These are phyloP conservation scores for Grosmannia serpens DNA, from an alignment of 2,329 filamentous ascomycete genomes.

Conservation along the genomic window DNA sequence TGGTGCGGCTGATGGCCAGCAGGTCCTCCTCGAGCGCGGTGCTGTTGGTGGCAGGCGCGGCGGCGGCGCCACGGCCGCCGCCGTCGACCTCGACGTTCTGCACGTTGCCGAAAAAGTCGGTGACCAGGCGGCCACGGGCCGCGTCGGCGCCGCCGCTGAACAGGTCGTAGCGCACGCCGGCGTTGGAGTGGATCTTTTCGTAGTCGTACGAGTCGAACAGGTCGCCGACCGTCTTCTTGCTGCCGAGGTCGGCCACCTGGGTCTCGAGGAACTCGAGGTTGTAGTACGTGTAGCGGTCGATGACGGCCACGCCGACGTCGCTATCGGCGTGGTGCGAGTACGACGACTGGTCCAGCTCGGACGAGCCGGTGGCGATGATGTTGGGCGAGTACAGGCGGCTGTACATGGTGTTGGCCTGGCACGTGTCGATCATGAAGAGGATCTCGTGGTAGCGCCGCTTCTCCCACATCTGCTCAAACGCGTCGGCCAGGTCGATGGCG, in stretches of 20 bases:
- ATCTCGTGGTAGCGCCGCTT: constrained; percentile 98
- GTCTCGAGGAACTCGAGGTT: constrained; percentile 94
- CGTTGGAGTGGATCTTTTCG: constrained; percentile 85
- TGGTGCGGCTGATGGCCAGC: constrained; percentile 59
- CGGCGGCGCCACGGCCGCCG: neutral
- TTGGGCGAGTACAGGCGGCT: constrained; percentile 96
- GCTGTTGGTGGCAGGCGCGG: constrained; percentile 13
- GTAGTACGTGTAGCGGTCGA: constrained; percentile 97
- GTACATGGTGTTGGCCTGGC: constrained; percentile 99
- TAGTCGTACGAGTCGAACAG: constrained; percentile 95
- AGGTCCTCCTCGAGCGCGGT: constrained; percentile 60
- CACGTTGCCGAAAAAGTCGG: constrained; percentile 97
- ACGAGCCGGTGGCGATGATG: constrained; percentile 95
- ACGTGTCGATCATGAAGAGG: constrained; percentile 99
- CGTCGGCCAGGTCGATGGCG: constrained; percentile 89
- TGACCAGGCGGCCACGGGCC: constrained; percentile 70
- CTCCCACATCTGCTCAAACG: constrained; percentile 99
- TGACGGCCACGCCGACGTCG: constrained; percentile 94
- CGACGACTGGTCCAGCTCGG: constrained; percentile 87
- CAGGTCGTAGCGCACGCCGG: constrained; percentile 89
- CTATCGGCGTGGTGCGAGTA: constrained; percentile 98
- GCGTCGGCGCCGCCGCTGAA: constrained; percentile 73
- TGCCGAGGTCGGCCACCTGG: constrained; percentile 73
- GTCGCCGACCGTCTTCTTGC: constrained; percentile 83
- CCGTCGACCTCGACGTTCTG: constrained; percentile 90